Evolutionary conservation across 805 yeast genomes (phyloP), one percentile per base, ranked within the genome.

Genomic region (Candida golubevii): DNA sequence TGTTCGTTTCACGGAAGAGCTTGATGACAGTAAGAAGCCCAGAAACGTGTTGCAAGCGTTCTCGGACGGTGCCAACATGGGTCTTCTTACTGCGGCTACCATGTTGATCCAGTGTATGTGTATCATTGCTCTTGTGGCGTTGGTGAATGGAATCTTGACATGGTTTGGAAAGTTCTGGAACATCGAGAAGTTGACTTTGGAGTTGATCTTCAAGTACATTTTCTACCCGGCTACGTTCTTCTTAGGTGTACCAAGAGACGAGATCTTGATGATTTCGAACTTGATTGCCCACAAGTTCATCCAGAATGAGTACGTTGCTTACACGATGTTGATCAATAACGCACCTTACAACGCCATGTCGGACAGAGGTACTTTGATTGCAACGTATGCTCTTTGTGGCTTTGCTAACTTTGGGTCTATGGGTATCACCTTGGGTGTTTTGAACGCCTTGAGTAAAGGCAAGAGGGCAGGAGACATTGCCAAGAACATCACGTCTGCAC

Each of bases 81-180:
- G 85, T 43, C 62, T 80, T 32, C 64, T 66, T 48, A 75, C 80
- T 45, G 84, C 83, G 1, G 75, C 75, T 27, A 69, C 82, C 26
- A 77, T 80, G 67, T 56, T 75, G 71, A 68, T 80, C 45, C 81
- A 79, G 55, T 71, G 79, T 59, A 55, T 80, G 65, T 78, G 83
- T 71, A 79, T 80, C 55, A 80, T 80, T 64, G 80, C 78, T 1
- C 58, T 78, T 35, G 82, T 80, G 45, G 74, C 82, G 6, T 66
- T 80, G 53, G 59, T 75, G 54, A 78, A 80, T 56, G 82, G 77
- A 7, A 55, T 80, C 26, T 68, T 80, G 48, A 70, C 78, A 5
- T 79, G 82, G 79, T 80, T 80, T 50, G 84, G 83, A 48, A 67
- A 71, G 39, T 80, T 75, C 66, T 80, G 84, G 85, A 77, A 78